Evolutionary conservation across 192 early-diverging fungal species (phyloP).

Genomic region (Backusella australiensis): DNA sequence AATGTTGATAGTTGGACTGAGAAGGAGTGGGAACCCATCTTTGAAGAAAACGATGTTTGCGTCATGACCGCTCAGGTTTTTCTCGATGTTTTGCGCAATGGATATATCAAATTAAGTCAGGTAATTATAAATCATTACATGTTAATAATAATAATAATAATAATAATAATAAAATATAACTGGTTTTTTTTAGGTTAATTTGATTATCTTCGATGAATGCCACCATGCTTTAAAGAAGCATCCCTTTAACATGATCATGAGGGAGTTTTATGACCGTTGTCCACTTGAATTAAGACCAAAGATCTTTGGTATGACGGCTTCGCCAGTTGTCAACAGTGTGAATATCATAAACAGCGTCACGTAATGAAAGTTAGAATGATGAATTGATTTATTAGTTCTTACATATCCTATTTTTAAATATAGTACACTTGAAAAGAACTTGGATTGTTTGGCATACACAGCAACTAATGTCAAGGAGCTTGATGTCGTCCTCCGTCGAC

Average conservation of each 20-base stretch:
- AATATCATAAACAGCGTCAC: neutral
- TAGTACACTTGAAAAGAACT: slow-evolving; percentile 51
- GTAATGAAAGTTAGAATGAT: neutral
- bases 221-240: slow-evolving; percentile 81
- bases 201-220: slow-evolving; percentile 92
- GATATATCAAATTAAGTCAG: slow-evolving; percentile 56
- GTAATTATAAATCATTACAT: slow-evolving; percentile 27
- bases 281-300: slow-evolving; percentile 55
- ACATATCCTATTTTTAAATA: neutral
- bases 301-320: slow-evolving; percentile 92
- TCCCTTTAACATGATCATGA: slow-evolving; percentile 77
- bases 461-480: slow-evolving; percentile 34
- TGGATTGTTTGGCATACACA: slow-evolving; percentile 58
- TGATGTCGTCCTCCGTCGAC: slow-evolving; percentile 29
- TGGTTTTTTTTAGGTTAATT: slow-evolving; percentile 50
- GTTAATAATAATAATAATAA: neutral
- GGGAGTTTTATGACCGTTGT: slow-evolving; percentile 68
- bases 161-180: neutral
- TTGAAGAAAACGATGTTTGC: slow-evolving; percentile 62
- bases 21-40: slow-evolving; percentile 55
- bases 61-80: slow-evolving; percentile 88
- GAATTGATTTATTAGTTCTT: neutral
- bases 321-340: slow-evolving; percentile 51
- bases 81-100: slow-evolving; percentile 68
- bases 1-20: slow-evolving; percentile 58